These are phyloP conservation scores for Fusarium neocosmosporiellum DNA, from an alignment of 2,329 filamentous ascomycete genomes.

Conservation along the genomic window DNA sequence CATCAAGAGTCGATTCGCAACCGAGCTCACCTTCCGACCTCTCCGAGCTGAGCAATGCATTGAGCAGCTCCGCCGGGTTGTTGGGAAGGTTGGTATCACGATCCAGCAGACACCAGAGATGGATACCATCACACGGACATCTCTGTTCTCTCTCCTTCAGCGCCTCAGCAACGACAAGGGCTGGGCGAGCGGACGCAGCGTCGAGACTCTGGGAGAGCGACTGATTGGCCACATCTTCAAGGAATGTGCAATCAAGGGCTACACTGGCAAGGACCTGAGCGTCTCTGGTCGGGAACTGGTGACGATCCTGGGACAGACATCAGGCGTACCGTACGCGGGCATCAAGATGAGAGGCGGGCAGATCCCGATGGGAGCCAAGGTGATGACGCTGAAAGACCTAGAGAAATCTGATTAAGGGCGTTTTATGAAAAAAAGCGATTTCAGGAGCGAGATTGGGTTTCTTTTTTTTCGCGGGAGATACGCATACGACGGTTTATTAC, in stretches of 20 bases:
- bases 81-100: constrained; percentile 46
- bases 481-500: constrained; percentile 10
- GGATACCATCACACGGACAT: constrained; percentile 41
- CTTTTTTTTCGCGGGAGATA: constrained; percentile 1
- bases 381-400: constrained; percentile 48
- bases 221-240: constrained; percentile 60
- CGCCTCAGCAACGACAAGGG: constrained; percentile 56
- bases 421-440: constrained; percentile 5
- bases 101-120: constrained; percentile 41
- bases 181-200: constrained; percentile 73
- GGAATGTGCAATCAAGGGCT: constrained; percentile 48
- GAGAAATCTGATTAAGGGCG: constrained; percentile 43
- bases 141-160: constrained; percentile 51
- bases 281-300: constrained; percentile 46
- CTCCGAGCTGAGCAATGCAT: constrained; percentile 59
- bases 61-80: constrained; percentile 54
- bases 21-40: constrained; percentile 66
- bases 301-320: constrained; percentile 43
- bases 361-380: constrained; percentile 46
- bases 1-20: constrained; percentile 72
- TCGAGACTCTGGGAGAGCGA: constrained; percentile 63
- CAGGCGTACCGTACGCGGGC: constrained; percentile 42
- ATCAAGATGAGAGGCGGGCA: constrained; percentile 38
- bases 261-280: constrained; percentile 42
- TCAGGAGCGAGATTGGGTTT: constrained; percentile 11